Evolutionary conservation across 192 early-diverging fungal species (phyloP).

Genomic region (Coemansia furcata): DNA sequence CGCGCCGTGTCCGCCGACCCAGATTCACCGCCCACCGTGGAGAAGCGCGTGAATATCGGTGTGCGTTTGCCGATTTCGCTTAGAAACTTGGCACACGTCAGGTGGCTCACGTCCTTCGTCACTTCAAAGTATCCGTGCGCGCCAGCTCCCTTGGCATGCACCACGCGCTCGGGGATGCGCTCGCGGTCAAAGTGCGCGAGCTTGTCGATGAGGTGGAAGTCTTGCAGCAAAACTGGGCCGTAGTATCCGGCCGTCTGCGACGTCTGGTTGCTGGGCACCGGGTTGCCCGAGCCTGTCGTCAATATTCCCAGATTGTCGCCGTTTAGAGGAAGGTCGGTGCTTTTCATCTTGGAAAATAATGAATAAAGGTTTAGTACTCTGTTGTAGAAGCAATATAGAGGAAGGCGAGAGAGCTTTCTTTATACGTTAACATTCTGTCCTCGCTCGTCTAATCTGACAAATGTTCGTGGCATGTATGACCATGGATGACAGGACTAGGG

Average conservation of each 20-base stretch:
- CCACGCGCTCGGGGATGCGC: slow-evolving; percentile 83
- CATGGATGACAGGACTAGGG: neutral
- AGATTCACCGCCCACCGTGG: slow-evolving; percentile 73
- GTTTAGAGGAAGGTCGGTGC: slow-evolving; percentile 14
- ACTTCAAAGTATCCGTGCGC: slow-evolving; percentile 84
- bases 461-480: neutral
- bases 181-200: slow-evolving; percentile 82
- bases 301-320: slow-evolving; percentile 14
- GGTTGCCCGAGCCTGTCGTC: slow-evolving; percentile 60
- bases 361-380: neutral
- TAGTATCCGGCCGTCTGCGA: slow-evolving; percentile 61
- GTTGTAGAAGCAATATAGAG: neutral
- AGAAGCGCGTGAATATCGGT: slow-evolving; percentile 80
- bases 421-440: neutral
- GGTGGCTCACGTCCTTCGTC: slow-evolving; percentile 64
- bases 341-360: slow-evolving; percentile 1
- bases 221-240: slow-evolving; percentile 68
- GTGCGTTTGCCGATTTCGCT: slow-evolving; percentile 70
- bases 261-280: slow-evolving; percentile 67
- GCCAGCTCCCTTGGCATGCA: slow-evolving; percentile 82
- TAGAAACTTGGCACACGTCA: slow-evolving; percentile 75
- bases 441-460: neutral
- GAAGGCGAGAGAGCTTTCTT: neutral
- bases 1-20: slow-evolving; percentile 74
- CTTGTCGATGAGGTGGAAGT: slow-evolving; percentile 77